Base-by-base conservation (phyloP, 1,284 basidiomycete species). In the Puccinia polysora region DNA sequence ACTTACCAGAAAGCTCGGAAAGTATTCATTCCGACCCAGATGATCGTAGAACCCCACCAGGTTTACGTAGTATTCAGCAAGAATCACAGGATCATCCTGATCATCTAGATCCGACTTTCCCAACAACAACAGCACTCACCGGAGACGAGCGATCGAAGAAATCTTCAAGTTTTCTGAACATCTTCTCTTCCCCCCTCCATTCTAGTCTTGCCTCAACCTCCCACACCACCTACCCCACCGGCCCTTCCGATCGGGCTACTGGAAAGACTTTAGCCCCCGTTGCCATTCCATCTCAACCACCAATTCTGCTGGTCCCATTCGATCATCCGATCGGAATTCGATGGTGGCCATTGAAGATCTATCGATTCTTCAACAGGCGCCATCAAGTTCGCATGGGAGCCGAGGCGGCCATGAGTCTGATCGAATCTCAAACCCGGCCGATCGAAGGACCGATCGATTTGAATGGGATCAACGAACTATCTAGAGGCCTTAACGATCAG, bases 321-420 rank as follows among this genome's bases (percentile, higher is more conserved):
- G 69, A 72, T 64, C 69, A 72, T 20, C 69, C 69, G 20, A 72
- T 72, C 20, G 69, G 69, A 25, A 64, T 72, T 38, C 60, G 47
- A 23, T 72, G 69, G 69, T 72, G 69, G 69, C 69, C 69, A 18
- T 38, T 63, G 18, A 72, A 72, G 52, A 60, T 72, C 32, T 72
- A 63, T 56, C 20, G 60, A n/a, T 72, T 72, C 38, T 72, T 72
- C 45, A 63, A 72, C 23, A 49, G 60, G 30, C 45, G 69, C 20
- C 25, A 63, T 12, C 58, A 72, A 55, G 58, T 64, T 12, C 47
- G 53, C 38, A 43, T 43, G 52, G 69, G 69, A n/a, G 69, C 49
- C 15, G 36, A 72, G 56, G 40, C 49, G 8, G 69, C 59, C 14
- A 40, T 62, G 25, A 63, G 52, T 38, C 23, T 72, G 12, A 40